A percentile compares a stretch with the other conserved stretches of the same genome.
These are phyloP conservation scores for Triadica sebifera DNA, from an alignment of 345 rosid genomes.

Conservation along the genomic window DNA sequence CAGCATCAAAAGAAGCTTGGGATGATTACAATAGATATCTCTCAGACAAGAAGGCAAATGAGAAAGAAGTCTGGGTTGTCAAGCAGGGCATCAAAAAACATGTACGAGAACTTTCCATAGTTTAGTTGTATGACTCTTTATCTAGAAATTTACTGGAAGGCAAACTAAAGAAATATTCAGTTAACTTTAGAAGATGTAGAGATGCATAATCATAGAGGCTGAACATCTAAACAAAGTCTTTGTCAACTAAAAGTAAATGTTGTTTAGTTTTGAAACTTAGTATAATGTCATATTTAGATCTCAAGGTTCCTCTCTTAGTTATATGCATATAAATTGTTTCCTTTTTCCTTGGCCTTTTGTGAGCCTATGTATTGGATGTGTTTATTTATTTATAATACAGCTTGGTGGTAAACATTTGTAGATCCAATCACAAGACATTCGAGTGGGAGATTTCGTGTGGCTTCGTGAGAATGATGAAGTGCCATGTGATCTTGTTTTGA, in stretches of 20 bases:
- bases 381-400: neutral
- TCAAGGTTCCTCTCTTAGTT: neutral
- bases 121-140: neutral
- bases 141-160: neutral
- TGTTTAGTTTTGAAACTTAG: neutral
- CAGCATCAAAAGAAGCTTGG: conserved; percentile 99
- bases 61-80: conserved; percentile 94
- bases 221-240: neutral
- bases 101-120: conserved; percentile 43
- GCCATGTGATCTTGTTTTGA: conserved; percentile 95
- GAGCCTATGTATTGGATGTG: neutral
- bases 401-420: conserved; percentile 33
- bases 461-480: conserved; percentile 99
- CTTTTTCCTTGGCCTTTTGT: neutral
- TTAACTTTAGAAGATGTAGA: too few relatives aligned
- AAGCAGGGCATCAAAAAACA: conserved; percentile 69
- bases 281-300: neutral
- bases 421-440: conserved; percentile 88
- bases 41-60: conserved; percentile 94
- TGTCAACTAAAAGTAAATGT: neutral
- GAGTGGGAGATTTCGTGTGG: conserved; percentile 91
- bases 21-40: conserved; percentile 96
- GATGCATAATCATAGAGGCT: too few relatives aligned
- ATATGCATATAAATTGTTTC: too few relatives aligned
- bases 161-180: too few relatives aligned